A percentile compares a stretch with the other conserved stretches of the same genome.
Conservation (phyloP, 2,329 filamentous ascomycete genomes). For the Colletotrichum brevisporum region DNA sequence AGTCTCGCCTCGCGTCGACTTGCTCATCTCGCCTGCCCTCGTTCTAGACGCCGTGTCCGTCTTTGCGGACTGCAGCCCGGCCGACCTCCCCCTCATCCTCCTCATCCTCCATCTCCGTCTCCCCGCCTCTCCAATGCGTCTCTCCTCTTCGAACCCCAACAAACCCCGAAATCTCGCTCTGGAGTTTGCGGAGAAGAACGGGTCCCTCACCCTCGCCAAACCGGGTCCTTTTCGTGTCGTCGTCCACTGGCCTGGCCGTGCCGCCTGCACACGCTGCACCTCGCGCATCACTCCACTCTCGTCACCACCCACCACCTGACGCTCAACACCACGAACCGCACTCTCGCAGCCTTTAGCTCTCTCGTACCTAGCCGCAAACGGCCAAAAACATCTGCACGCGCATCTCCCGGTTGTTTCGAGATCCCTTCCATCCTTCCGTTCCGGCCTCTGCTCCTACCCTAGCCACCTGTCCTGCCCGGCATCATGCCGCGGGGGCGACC, state of each 20-base stretch:
- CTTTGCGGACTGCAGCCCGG: neutral
- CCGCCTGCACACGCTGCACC: neutral
- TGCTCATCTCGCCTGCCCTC: conserved; percentile 7
- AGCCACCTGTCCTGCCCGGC: conserved; percentile 3
- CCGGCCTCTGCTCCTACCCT: neutral
- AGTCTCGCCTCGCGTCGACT: conserved; percentile 16
- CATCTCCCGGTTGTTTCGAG: conserved; percentile 31
- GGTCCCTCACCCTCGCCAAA: conserved; percentile 21
- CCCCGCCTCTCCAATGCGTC: conserved; percentile 25
- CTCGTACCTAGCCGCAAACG: conserved; percentile 15
- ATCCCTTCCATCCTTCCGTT: conserved; percentile 20
- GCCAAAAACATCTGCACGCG: conserved; percentile 27
- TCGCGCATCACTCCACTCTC: conserved; percentile 23
- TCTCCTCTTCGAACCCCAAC: conserved; percentile 29
- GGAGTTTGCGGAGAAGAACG: conserved; percentile 36
- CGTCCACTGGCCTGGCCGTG: conserved; percentile 5
- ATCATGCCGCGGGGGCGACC: conserved; percentile 10
- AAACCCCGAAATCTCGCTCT: conserved; percentile 28
- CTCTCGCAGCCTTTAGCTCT: neutral
- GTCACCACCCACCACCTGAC: conserved; percentile 16
- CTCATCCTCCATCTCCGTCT: conserved; percentile 9
- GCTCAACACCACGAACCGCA: conserved; percentile 17
- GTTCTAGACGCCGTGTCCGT: neutral
- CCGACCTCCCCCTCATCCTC: neutral
- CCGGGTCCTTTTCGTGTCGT: conserved; percentile 34